Base-by-base conservation (phyloP, 129 eudicot species). In the Flaveria brownii region DNA sequence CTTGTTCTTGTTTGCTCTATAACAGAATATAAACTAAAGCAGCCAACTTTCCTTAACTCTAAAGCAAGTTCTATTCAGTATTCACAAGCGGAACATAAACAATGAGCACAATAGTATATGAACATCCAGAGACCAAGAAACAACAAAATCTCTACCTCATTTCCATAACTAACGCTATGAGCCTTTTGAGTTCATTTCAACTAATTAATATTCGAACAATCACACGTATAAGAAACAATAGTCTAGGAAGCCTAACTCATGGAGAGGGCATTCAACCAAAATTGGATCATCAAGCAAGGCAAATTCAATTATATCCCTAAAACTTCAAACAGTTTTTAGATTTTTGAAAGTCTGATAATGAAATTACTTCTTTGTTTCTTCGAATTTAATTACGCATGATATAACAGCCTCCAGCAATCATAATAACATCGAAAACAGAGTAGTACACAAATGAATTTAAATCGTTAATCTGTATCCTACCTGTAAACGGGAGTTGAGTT, bases 401-500 rank as follows among this genome's bases (percentile, higher is more conserved):
- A 15, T 2, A 54, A 67, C 26, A 20, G 30, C 18, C 18, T 68
- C 30, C 33, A 26, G 6, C 36, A 9, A 77, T 66, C 59, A 57
- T 23, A 70, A 59, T 9, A 42, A 45, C 23, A 76, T 51, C 66
- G 8, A 45, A 22, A 46, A 62, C 23, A 78, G 15, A 6, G 26
- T 0, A 25, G 20, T 54, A 62, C 49, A 62, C 50, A 55, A 60
- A 49, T 47, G 64, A 10, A 77, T 46, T 46, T 47, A 73, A 73
- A 68, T 25, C 7, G 41, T 49, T 50, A 11, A 45, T 45, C 50
- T 4, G 8, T 7, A 50, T 28, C 65, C 68, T 85, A 91, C 97
- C 87, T 85, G 89, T 71, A 92, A 78, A 30, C 71, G 74, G 1
- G 84, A 71, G 30, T 89, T 63, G n/a, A 92, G 90, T 60, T 87